These are phyloP conservation scores for Solanum stenotomum DNA, from an alignment of 257 asterid species.

Conservation along the genomic window DNA sequence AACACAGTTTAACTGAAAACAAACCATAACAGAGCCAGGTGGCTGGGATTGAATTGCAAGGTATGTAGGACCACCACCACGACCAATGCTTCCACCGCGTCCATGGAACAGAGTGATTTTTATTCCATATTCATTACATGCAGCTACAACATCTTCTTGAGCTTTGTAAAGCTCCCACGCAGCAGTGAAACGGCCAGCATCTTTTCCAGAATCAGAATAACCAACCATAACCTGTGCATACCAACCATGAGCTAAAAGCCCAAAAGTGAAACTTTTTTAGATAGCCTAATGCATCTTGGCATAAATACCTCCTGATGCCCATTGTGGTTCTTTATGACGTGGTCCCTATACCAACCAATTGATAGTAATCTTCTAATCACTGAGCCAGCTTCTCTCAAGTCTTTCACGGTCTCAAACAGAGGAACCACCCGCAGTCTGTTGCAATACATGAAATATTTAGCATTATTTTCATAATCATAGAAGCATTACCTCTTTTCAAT, in stretches of 20 bases:
- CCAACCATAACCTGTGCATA: constrained; percentile 94
- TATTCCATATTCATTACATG: constrained; percentile 77
- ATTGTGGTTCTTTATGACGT: constrained; percentile 63
- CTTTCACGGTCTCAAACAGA: constrained; percentile 93
- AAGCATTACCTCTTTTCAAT: background rate
- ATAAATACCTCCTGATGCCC: constrained; percentile 90
- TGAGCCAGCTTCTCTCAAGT: constrained; percentile 91
- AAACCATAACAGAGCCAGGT: constrained; percentile 96
- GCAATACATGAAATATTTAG: constrained; percentile 2
- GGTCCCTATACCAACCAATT: constrained; percentile 84
- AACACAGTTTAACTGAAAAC: constrained; percentile 6
- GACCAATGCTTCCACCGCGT: constrained; percentile 99
- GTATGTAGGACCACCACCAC: constrained; percentile 97
- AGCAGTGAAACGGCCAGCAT: constrained; percentile 93
- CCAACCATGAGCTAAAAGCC: constrained; percentile 14
- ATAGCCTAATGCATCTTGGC: background rate
- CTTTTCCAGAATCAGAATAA: constrained; percentile 96
- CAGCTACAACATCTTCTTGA: constrained; percentile 93
- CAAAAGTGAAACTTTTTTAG: background rate
- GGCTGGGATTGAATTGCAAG: constrained; percentile 98
- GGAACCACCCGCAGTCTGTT: constrained; percentile 90
- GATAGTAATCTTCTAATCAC: constrained; percentile 75
- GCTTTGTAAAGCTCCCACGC: constrained; percentile 99
- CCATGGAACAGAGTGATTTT: constrained; percentile 94
- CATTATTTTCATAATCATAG: background rate